Evolutionary conservation across 2,329 filamentous ascomycete genomes (phyloP), one percentile per base, ranked within the genome.

Genomic region (Emergomyces africanus): DNA sequence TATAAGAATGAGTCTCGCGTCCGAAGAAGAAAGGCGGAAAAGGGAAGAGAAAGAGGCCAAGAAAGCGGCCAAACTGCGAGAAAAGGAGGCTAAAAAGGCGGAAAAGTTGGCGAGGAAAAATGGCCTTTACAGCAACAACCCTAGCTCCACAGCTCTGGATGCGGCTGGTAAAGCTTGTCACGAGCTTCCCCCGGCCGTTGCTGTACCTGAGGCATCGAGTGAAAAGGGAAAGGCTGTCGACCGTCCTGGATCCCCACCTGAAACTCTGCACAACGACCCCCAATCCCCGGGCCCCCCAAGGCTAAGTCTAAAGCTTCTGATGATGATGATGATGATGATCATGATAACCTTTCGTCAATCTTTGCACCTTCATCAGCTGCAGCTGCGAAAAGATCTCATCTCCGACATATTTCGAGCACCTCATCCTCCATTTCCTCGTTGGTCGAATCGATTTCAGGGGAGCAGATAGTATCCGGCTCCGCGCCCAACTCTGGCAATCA

Each of bases 21-120:
- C 89, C 1, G 94, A 99, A 70, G 92, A 97, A 67, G 92, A 97
- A 48, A 83, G 92, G n/a, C 88, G 90, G 65, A 86, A 83, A 53
- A 94, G 89, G 67, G 86, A 88, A 54, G 89, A 94, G 56, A 92
- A 91, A 69, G 88, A 90, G 60, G 81, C 82, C 0, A 81, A 80
- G 30, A 96, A 95, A 69, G 87, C 92, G 61, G 86, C 87, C 1
- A 96, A 95, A 77, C 90, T 86, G 67, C 83, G 83, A 59, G 88
- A 90, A 61, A 95, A 95, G 72, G 88, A 90, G 63, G 86, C 89
- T 48, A 89, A 89, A 65, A 94, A 92, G 70, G 81, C 79, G 0
- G 81, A 81, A 59, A 86, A 85, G 67, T 81, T 81, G 9, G 81
- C 84, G 28, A 89, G 86, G 70, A 90, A 88, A 66, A 78, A 71